phyloP scores from a whole-genome alignment of 768 basidiomycete genomes.

The Lentinus tigrinus region DNA sequence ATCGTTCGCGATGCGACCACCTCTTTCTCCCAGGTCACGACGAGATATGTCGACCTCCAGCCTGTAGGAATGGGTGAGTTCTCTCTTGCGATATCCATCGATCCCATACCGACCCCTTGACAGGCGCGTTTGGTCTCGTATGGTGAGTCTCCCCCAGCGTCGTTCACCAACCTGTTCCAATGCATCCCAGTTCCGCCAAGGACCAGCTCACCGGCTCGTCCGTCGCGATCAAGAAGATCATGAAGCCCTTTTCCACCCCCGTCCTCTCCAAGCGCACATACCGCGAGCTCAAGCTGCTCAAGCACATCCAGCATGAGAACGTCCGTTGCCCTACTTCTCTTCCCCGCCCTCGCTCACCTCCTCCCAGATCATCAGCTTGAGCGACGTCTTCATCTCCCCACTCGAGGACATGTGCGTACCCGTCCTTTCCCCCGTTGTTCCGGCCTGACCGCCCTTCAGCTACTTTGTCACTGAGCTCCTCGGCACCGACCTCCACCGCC shows the following conservation, averaged over 20 bases:
- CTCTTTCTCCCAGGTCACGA: conserved; percentile 72
- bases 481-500: conserved; percentile 96
- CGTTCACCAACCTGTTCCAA: conserved; percentile 1
- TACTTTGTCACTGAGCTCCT: conserved; percentile 99
- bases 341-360: neutral
- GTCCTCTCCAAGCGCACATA: conserved; percentile 98
- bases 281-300: conserved; percentile 95
- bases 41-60: conserved; percentile 98
- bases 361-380: conserved; percentile 90
- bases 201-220: conserved; percentile 92
- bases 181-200: conserved; percentile 77
- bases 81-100: conserved; percentile 2
- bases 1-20: neutral
- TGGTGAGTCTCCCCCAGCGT: conserved; percentile 55
- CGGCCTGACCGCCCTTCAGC: conserved; percentile 39
- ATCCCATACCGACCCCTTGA: neutral
- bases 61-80: conserved; percentile 96
- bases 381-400: conserved; percentile 99
- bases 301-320: conserved; percentile 99
- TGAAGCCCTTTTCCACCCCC: conserved; percentile 99
- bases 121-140: conserved; percentile 96
- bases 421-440: neutral
- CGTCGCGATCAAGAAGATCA: conserved; percentile 99
- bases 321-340: conserved; percentile 42
- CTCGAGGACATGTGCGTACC: conserved; percentile 87